Percentiles rank a stretch among this genome's conserved stretches.
phyloP scores from a whole-genome alignment of 78 protist genomes.

The Dictyostelium intermedium region DNA sequence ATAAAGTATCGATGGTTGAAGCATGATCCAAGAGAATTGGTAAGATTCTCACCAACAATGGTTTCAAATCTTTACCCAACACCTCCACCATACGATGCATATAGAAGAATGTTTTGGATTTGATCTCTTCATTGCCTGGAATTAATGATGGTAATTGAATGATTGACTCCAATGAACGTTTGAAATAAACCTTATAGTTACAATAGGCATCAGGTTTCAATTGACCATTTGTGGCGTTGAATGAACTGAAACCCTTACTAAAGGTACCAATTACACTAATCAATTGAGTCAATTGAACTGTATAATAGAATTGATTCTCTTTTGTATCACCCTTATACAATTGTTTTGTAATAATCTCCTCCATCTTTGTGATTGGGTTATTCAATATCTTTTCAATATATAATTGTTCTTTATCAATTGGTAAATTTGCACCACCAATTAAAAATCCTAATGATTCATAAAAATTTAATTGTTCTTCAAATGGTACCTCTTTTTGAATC shows the following conservation, averaged over 20 bases:
- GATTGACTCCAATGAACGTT: not conserved
- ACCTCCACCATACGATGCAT: constrained; percentile 78
- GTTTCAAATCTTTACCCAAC: constrained; percentile 56
- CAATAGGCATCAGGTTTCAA: constrained; percentile 15
- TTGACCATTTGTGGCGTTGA: constrained; percentile 10
- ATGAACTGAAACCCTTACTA: constrained; percentile 64
- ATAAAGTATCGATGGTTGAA: not conserved
- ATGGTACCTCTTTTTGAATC: constrained; percentile 71
- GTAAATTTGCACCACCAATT: constrained; percentile 55
- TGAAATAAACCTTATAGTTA: constrained; percentile 40
- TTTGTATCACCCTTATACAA: constrained; percentile 56
- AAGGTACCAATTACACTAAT: constrained; percentile 54
- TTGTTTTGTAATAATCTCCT: constrained; percentile 19
- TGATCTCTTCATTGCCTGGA: constrained; percentile 50
- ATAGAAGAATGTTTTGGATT: constrained; percentile 48
- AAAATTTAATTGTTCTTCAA: constrained; percentile 64
- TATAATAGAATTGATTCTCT: constrained; percentile 32
- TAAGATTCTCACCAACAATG: constrained; percentile 9
- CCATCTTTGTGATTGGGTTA: constrained; percentile 9
- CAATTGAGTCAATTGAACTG: constrained; percentile 47
- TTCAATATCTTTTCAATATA: constrained; percentile 44
- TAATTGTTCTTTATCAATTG: not conserved
- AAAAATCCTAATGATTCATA: constrained; percentile 61
- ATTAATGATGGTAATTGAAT: constrained; percentile 36
- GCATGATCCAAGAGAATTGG: constrained; percentile 11